Base-by-base conservation (phyloP, 2,329 filamentous ascomycete species). In the Grosmannia serpens region DNA sequence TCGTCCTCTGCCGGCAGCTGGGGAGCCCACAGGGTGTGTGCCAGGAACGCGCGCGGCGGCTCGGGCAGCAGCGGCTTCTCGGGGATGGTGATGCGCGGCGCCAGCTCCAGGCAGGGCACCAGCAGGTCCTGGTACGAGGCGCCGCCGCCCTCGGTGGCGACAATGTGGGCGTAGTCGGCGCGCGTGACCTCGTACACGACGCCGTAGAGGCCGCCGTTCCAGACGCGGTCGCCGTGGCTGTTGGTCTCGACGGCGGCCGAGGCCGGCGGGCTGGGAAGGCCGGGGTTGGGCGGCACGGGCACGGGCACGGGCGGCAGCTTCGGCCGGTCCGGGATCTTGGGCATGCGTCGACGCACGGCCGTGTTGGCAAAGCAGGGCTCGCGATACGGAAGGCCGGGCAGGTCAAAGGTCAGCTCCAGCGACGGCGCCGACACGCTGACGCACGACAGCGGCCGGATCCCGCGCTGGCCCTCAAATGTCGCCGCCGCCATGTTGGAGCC, bases 321-420 rank as follows among this genome's bases (percentile, higher is more conserved):
- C 10, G 64, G 66, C 1, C 66, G 68, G 56, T 68, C 68, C 22
- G 71, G 70, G 33, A 71, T 68, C 60, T 73, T 74, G 20, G 75
- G 77, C 20, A 78, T 63, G 68, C 83, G 77, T 68, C 83, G 77
- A 53, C 86, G 82, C 20, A 44, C 20, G 20, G 79, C 81, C 2
- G 86, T 87, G 67, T 95, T 96, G 59, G 90, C 91, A 70, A 97
- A 96, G 70, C 92, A 96, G 0, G 94, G 92, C 71, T 97, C 94
- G 15, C 73, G 68, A 73, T 97, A 97, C 0, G 94, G 89, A 1
- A 96, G 67, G 1, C 91, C 92, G 0, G 91, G 83, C 0, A 97
- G 81, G 68, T 94, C 87, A 70, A 99, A 96, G 8, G 85, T 88
- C 56, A 99, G 76, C 55, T 82, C 78, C 53, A 97, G 76, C 6